Conservation (phyloP, 371 early-diverging fungal genomes). For the Zychaea mexicana region DNA sequence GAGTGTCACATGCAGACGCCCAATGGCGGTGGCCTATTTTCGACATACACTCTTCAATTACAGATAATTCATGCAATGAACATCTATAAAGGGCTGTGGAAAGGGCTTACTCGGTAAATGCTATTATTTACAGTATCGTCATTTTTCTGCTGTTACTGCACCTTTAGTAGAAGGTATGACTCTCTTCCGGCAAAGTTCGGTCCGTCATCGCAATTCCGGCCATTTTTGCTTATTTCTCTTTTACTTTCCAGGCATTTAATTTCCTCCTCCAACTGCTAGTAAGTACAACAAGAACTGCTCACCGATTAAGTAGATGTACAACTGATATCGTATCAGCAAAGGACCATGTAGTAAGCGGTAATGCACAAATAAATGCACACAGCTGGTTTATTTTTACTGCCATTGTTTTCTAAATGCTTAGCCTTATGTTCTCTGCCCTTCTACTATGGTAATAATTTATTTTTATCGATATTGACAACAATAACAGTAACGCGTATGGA, state of each 20-base stretch:
- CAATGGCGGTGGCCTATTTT: too few species aligned
- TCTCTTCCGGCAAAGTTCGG: neutral
- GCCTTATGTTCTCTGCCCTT: too few species aligned
- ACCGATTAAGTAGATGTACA: too few species aligned
- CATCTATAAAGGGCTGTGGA: neutral
- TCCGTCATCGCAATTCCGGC: neutral
- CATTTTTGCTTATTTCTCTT: neutral
- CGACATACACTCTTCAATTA: too few species aligned
- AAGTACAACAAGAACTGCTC: too few species aligned
- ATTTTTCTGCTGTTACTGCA: neutral
- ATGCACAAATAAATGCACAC: too few species aligned
- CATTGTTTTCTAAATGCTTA: too few species aligned
- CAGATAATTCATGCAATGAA: neutral
- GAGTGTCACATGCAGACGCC: too few species aligned
- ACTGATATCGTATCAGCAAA: too few species aligned
- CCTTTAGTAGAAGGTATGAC: neutral
- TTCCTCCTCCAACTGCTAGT: too few species aligned
- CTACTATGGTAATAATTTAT: neutral
- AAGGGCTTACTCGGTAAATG: neutral
- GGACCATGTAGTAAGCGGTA: too few species aligned
- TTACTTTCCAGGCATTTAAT: neutral
- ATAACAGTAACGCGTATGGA: too few species aligned
- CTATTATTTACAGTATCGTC: neutral
- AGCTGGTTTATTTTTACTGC: neutral
- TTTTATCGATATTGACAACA: neutral